Base-by-base conservation (phyloP, 176 grass and related monocot species). In the Pontederia crassipes region DNA sequence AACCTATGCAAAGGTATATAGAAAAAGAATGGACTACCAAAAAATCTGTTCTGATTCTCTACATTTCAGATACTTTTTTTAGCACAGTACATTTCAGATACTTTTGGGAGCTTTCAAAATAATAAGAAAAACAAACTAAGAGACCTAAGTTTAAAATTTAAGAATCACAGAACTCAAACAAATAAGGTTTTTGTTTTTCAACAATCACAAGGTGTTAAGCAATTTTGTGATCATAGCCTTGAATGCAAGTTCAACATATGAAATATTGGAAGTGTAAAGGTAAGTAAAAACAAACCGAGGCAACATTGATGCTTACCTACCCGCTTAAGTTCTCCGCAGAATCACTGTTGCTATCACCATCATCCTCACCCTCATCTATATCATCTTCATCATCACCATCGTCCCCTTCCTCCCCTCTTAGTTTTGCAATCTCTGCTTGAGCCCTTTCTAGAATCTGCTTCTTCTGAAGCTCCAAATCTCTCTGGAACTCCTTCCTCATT, bases 401-500 rank as follows among this genome's bases (percentile, higher is more conserved):
- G 48, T 67, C 67, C 29, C 28, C 72, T 52, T 77, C 59, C 35
- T 79, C 83, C 54, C 77, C 62, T 12, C 48, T 64, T 14, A 90
- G 74, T 17, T 68, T 59, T 10, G 74, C 81, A 80, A 92, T 80
- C 74, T 92, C 87, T 1, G 27, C 45, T 56, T 81, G 67, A 14
- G 81, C 93, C 69, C 76, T 91, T 57, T 79, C 79, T 67, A 98
- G 68, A 83, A 91, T 88, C 70, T 92, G 75, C 74, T 71, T 88
- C 60, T 79, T 80, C 59, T 76, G 86, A 12, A 61, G 66, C 49
- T 88, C 84, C 17, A 92, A 70, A 9, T 92, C 87, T 52, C 77
- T 91, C 29, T 88, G 81, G 26, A 91, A 81, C 71, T 97, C 87
- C 78, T 16, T 88, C 62, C 84, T 73, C 79, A 88, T 83, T 24